Conservation (phyloP, 345 rosid genomes). For the Passiflora organensis region DNA sequence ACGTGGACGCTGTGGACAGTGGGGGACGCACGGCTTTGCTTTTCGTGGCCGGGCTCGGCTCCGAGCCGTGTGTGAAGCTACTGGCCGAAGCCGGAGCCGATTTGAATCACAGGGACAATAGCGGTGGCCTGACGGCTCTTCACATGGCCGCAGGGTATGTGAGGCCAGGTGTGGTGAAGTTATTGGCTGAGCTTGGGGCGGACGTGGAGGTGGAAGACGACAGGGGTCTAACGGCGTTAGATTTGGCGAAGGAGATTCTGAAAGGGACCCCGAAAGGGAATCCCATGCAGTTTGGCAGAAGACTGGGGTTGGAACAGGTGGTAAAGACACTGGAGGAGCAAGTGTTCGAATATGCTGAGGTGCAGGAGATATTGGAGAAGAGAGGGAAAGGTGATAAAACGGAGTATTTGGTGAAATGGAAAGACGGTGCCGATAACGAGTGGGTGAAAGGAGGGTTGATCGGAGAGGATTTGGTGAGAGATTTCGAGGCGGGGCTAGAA, state of each 20-base stretch:
- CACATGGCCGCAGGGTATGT: constrained; percentile 95
- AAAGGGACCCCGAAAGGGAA: constrained; percentile 77
- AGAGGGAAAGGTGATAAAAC: constrained; percentile 67
- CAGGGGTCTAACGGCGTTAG: constrained; percentile 59
- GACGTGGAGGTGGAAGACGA: constrained; percentile 69
- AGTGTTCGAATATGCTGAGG: constrained; percentile 77
- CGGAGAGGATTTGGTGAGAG: constrained; percentile 68
- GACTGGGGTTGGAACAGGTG: constrained; percentile 75
- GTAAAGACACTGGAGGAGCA: constrained; percentile 42
- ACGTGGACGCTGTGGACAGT: constrained; percentile 64
- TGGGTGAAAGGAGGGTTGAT: constrained; percentile 61
- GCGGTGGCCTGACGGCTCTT: constrained; percentile 75
- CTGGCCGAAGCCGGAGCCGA: constrained; percentile 74
- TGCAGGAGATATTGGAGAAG: constrained; percentile 67
- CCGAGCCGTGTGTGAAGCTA: constrained; percentile 58
- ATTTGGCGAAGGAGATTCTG: constrained; percentile 59
- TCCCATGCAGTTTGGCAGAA: constrained; percentile 63
- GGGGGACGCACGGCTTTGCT: constrained; percentile 83
- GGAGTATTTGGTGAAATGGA: constrained; percentile 81
- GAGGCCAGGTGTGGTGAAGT: constrained; percentile 55
- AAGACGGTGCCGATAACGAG: constrained; percentile 69
- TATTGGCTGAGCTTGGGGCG: constrained; percentile 59
- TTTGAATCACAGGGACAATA: constrained; percentile 52
- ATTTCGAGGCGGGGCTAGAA: constrained; percentile 78
- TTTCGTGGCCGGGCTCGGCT: constrained; percentile 80